These are phyloP conservation scores for Aaosphaeria pasadenensis DNA, from an alignment of 2,329 filamentous ascomycete species.

Conservation along the genomic window DNA sequence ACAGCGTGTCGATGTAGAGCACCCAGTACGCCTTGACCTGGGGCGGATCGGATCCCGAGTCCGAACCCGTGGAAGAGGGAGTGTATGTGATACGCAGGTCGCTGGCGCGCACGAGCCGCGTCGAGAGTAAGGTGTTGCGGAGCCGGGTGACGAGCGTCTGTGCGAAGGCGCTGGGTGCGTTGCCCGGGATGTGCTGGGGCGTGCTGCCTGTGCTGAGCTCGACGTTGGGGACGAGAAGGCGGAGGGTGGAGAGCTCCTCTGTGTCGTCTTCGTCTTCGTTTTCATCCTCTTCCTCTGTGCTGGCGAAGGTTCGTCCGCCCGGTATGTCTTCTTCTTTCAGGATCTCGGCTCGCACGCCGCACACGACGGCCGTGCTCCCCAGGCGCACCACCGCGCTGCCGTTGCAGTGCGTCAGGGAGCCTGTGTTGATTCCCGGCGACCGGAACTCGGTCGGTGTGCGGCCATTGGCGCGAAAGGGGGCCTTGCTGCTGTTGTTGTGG, in stretches of 20 bases:
- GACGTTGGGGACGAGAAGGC: constrained; percentile 87
- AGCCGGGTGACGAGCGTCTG: constrained; percentile 83
- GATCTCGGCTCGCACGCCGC: constrained; percentile 84
- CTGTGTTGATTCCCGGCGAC: constrained; percentile 71
- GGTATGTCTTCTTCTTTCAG: constrained; percentile 68
- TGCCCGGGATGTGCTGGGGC: constrained; percentile 79
- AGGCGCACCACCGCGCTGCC: constrained; percentile 85
- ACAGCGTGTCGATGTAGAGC: constrained; percentile 91
- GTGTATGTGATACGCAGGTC: constrained; percentile 73
- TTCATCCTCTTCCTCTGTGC: constrained; percentile 6
- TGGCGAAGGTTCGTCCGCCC: constrained; percentile 9
- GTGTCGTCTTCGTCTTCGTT: constrained; percentile 10
- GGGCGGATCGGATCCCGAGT: constrained; percentile 45
- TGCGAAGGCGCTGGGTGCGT: constrained; percentile 73
- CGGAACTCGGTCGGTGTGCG: constrained; percentile 69
- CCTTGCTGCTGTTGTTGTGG: constrained; percentile 41
- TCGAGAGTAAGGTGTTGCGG: constrained; percentile 70
- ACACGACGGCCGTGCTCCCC: constrained; percentile 92
- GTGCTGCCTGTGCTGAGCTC: constrained; percentile 89
- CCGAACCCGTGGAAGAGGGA: constrained; percentile 33
- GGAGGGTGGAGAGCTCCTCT: constrained; percentile 48
- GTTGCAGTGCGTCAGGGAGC: constrained; percentile 83
- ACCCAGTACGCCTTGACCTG: constrained; percentile 83
- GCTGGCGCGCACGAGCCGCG: constrained; percentile 62
- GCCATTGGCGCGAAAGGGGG: constrained; percentile 75